Evolutionary conservation across 805 yeast species (phyloP).

Genomic region (Wilhelminamyces savonicus): DNA sequence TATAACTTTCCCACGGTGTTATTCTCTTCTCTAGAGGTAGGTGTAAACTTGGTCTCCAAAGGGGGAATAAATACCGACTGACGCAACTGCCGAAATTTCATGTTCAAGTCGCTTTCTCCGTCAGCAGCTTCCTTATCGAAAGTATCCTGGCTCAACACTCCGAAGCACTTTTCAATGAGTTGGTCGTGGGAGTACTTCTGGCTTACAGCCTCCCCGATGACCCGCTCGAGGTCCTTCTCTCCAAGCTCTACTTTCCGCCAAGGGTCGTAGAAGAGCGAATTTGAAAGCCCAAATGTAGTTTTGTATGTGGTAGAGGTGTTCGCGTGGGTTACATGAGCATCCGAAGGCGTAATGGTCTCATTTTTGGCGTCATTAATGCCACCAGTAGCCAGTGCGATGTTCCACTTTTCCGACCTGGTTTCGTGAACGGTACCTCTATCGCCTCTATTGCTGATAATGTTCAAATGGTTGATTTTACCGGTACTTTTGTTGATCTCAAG

Average conservation of each 20-base stretch:
- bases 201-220: conserved; percentile 13
- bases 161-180: conserved; percentile 48
- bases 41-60: conserved; percentile 21
- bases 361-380: no score
- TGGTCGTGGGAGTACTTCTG: conserved; percentile 22
- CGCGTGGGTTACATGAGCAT: no score
- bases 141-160: conserved; percentile 42
- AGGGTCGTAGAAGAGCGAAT: conserved; percentile 56
- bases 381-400: no score
- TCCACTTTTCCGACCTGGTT: conserved; percentile 1
- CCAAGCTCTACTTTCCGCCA: conserved; percentile 75
- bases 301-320: conserved; percentile 12
- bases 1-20: conserved; percentile 47
- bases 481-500: conserved; percentile 18
- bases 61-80: conserved; percentile 73
- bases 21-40: conserved; percentile 1
- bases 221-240: conserved; percentile 13
- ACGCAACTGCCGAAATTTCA: conserved; percentile 37
- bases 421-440: conserved; percentile 30
- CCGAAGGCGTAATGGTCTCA: background rate
- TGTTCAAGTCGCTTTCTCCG: conserved; percentile 7
- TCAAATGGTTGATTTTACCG: conserved; percentile 27
- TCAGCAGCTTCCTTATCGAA: conserved; percentile 20
- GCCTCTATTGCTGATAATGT: conserved; percentile 47
- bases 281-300: conserved; percentile 55